Evolutionary conservation across 768 basidiomycete genomes (phyloP), one percentile per base, ranked within the genome.

Genomic region (Hypholoma sublateritium): DNA sequence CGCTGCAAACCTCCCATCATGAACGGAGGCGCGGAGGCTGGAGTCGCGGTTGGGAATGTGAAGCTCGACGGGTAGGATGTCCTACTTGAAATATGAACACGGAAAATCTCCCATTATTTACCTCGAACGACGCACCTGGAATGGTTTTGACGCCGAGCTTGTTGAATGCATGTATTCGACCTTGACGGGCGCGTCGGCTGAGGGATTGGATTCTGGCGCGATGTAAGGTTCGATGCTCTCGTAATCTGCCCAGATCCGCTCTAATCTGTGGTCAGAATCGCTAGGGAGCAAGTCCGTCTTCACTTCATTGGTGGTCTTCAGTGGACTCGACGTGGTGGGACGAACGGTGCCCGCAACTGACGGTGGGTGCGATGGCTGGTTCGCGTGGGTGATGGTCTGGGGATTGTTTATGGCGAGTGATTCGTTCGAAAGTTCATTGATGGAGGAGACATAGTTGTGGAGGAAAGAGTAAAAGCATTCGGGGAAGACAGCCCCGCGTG

Each of bases 391-490:
- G 3, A 68, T 61, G 1, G 74, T 35, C 17, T 41, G 64, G n/a
- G 79, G 67, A 17, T 73, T 59, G 13, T 65, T 67, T 9, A 74
- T 56, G 56, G 81, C 80, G 2, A 82, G 76, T 0, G 80, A 70
- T 1, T 76, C 70, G 14, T 78, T 65, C 2, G 85, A 77, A 12
- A 85, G 75, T 59, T 93, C 90, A 68, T 89, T 89, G 62, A 92
- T 77, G 1, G 92, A 87, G 3, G 87, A 81, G 55, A 92, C 82
- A 62, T 97, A 98, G 63, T 90, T 91, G 68, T 95, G 91, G 9
- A 98, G 79, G 74, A 96, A 98, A 2, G 93, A 89, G 73, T 97
- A 98, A 72, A 98, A 98, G 28, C 85, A 86, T 64, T 95, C 93
- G 0, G 96, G 95, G 60, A 98, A 91, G 46, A 95, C 87, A 8